Percentiles rank a stretch among this genome's conserved stretches.
phyloP scores from a whole-genome alignment of 306 rosid species.

The Pueraria montana region DNA sequence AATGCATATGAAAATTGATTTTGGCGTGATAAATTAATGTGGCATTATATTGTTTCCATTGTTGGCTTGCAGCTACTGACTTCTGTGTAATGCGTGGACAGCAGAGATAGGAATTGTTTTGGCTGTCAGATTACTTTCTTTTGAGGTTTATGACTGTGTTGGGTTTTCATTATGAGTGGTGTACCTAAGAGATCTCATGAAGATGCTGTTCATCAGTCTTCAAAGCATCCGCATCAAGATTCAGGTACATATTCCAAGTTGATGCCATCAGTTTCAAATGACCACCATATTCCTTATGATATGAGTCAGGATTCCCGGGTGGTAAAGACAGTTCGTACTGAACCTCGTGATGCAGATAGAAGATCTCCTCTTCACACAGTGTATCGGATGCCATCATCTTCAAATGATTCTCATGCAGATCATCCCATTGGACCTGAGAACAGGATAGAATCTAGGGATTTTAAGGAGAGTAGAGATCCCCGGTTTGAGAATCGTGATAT shows the following conservation, averaged over 20 bases:
- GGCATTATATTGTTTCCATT: conserved; percentile 34
- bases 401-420: conserved; percentile 69
- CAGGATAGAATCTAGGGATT: conserved; percentile 72
- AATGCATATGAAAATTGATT: conserved; percentile 20
- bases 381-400: conserved; percentile 70
- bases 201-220: conserved; percentile 72
- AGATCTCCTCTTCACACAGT: conserved; percentile 76
- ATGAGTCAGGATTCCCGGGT: conserved; percentile 70
- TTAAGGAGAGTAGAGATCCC: conserved; percentile 72
- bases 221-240: conserved; percentile 79
- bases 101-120: conserved; percentile 36
- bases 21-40: conserved; percentile 4
- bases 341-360: conserved; percentile 81
- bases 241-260: conserved; percentile 68
- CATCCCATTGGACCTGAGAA: conserved; percentile 63
- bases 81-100: conserved; percentile 5
- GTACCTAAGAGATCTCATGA: conserved; percentile 85
- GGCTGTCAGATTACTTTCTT: conserved; percentile 38
- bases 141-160: conserved; percentile 42
- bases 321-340: conserved; percentile 68
- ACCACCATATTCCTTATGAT: conserved; percentile 73
- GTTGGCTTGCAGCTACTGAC: conserved; percentile 44
- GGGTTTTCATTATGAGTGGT: conserved; percentile 70
- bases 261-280: conserved; percentile 65
- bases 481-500: conserved; percentile 82